These are phyloP conservation scores for Breynia disticha DNA, from an alignment of 441 rosid species.

Conservation along the genomic window DNA sequence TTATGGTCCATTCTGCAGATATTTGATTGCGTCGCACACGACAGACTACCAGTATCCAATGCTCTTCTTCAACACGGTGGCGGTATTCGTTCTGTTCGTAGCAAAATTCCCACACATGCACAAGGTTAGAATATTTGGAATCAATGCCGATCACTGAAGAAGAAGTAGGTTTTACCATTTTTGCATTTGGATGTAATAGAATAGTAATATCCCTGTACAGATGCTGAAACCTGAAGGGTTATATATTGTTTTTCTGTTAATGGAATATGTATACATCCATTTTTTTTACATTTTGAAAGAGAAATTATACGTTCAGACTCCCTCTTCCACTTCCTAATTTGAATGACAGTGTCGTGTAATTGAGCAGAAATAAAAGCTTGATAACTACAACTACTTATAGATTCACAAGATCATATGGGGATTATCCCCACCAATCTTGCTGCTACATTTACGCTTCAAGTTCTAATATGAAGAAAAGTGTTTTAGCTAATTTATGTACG, in stretches of 20 bases:
- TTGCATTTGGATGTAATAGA: slow-evolving; percentile 16
- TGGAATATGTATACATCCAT: too few species aligned
- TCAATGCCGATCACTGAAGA: slow-evolving; percentile 55
- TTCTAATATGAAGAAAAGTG: too few species aligned
- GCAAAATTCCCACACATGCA: slow-evolving; percentile 98
- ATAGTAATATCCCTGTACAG: slow-evolving; percentile 26
- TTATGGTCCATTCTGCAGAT: slow-evolving; percentile 34
- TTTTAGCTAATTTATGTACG: too few species aligned
- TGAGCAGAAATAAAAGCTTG: too few species aligned
- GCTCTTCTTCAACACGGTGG: slow-evolving; percentile 78
- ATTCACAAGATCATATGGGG: too few species aligned
- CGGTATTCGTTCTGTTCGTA: slow-evolving; percentile 75
- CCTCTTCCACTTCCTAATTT: too few species aligned
- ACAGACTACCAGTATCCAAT: slow-evolving; percentile 84
- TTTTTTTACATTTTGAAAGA: too few species aligned
- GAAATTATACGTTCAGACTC: too few species aligned
- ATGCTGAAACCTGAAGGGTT: slow-evolving; percentile 26
- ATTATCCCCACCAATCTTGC: too few species aligned
- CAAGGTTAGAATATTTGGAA: slow-evolving; percentile 93
- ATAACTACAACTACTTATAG: too few species aligned
- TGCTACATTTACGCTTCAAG: too few species aligned
- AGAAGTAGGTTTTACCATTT: slow-evolving; percentile 12
- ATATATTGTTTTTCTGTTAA: neutral
- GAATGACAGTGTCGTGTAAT: too few species aligned
- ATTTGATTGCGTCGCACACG: slow-evolving; percentile 88